phyloP scores from a whole-genome alignment of 2,329 filamentous ascomycete genomes.

The Ophiostoma fasciatum region DNA sequence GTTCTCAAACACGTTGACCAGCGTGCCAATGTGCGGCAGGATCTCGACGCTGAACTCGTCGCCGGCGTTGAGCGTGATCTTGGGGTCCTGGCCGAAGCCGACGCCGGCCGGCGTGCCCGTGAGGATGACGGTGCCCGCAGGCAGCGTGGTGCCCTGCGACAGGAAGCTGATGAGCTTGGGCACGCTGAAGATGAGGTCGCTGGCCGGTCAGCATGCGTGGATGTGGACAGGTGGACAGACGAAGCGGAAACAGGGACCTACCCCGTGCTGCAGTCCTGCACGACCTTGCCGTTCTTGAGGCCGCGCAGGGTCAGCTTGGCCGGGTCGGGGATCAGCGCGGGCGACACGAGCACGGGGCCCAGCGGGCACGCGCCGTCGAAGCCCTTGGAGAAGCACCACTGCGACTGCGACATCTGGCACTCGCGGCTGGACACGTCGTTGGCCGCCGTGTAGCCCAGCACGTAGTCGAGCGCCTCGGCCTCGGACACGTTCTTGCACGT shows the following conservation, averaged over 20 bases:
- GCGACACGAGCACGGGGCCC: conserved; percentile 34
- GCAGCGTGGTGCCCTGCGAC: conserved; percentile 28
- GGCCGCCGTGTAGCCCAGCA: background rate
- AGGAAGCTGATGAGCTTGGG: conserved; percentile 27
- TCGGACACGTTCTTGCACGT: conserved; percentile 38
- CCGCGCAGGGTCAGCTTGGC: conserved; percentile 25
- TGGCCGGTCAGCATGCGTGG: too few species aligned
- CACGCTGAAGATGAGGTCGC: conserved; percentile 39
- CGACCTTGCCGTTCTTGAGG: conserved; percentile 25
- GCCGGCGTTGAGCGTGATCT: conserved; percentile 22
- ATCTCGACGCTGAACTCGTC: conserved; percentile 30
- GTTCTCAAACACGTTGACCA: conserved; percentile 23
- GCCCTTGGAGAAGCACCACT: background rate
- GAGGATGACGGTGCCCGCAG: conserved; percentile 24
- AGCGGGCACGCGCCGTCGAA: conserved; percentile 32
- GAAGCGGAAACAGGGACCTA: too few species aligned
- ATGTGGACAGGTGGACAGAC: too few species aligned
- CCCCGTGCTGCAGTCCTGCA: conserved; percentile 8
- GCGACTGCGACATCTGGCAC: background rate
- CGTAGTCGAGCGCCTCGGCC: conserved; percentile 32
- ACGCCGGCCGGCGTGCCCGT: conserved; percentile 29
- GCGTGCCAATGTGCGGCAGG: conserved; percentile 25
- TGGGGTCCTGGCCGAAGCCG: conserved; percentile 22
- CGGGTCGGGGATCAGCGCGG: conserved; percentile 25
- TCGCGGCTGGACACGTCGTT: background rate